These are phyloP conservation scores for Penicillium atrosanguineum DNA, from an alignment of 495 filamentous ascomycete genomes.

Conservation along the genomic window DNA sequence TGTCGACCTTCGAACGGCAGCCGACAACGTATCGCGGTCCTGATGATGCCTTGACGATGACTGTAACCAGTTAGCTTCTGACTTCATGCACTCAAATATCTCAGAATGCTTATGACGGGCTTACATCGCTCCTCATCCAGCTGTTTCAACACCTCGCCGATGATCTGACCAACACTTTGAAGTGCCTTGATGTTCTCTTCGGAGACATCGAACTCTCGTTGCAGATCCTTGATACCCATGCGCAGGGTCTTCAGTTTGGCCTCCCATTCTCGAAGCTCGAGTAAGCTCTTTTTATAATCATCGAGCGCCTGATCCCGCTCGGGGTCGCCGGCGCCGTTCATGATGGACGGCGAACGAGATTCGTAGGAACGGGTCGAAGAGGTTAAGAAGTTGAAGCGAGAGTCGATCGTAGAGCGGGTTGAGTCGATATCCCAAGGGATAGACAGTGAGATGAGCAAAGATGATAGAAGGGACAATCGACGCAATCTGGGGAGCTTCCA, in stretches of 20 bases:
- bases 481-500: slow-evolving; percentile 26
- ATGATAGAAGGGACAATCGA: slow-evolving; percentile 14
- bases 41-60: slow-evolving; percentile 89
- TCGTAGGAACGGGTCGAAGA: slow-evolving; percentile 4
- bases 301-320: slow-evolving; percentile 83
- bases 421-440: neutral
- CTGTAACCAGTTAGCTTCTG: slow-evolving; percentile 30
- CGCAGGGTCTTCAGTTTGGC: slow-evolving; percentile 90
- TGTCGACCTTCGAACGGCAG: slow-evolving; percentile 97
- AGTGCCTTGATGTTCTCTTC: slow-evolving; percentile 99
- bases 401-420: neutral
- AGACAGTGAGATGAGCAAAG: slow-evolving; percentile 14
- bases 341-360: slow-evolving; percentile 26
- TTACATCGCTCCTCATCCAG: slow-evolving; percentile 97
- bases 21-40: slow-evolving; percentile 98
- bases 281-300: slow-evolving; percentile 85
- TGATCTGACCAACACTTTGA: slow-evolving; percentile 99
- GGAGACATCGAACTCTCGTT: slow-evolving; percentile 92
- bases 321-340: slow-evolving; percentile 52
- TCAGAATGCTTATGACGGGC: neutral
- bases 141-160: slow-evolving; percentile 98
- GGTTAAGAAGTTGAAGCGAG: neutral
- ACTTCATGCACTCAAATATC: neutral
- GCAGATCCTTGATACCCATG: slow-evolving; percentile 89
- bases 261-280: slow-evolving; percentile 98